phyloP scores from a whole-genome alignment of 2,329 filamentous ascomycete species.

The Proliferodiscus dingleyae region DNA sequence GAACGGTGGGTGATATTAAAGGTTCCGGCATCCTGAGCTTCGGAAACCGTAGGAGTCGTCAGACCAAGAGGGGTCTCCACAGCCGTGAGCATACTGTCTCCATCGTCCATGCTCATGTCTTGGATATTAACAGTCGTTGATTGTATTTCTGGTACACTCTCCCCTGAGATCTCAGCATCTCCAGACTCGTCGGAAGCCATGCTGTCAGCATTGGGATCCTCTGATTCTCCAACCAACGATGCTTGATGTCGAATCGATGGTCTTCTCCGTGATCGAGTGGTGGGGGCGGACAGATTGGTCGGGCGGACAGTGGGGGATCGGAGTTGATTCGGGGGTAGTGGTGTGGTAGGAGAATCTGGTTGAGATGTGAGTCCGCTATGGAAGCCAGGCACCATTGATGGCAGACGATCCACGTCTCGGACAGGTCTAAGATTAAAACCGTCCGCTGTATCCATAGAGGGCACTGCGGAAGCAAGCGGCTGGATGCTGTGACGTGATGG shows the following conservation, averaged over 20 bases:
- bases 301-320: slow-evolving; percentile 52
- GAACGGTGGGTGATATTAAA: slow-evolving; percentile 92
- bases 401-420: slow-evolving; percentile 75
- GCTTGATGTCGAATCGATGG: slow-evolving; percentile 87
- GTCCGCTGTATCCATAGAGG: slow-evolving; percentile 64
- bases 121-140: slow-evolving; percentile 73
- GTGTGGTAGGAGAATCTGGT: slow-evolving; percentile 85
- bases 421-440: slow-evolving; percentile 72
- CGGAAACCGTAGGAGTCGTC: slow-evolving; percentile 72
- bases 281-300: slow-evolving; percentile 47
- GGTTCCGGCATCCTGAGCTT: slow-evolving; percentile 77
- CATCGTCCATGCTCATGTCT: slow-evolving; percentile 71
- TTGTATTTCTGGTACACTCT: slow-evolving; percentile 75
- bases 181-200: slow-evolving; percentile 72
- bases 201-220: slow-evolving; percentile 82
- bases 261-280: slow-evolving; percentile 58
- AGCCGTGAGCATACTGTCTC: slow-evolving; percentile 70
- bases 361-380: slow-evolving; percentile 74
- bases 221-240: slow-evolving; percentile 78
- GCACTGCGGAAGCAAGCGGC: slow-evolving; percentile 61
- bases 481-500: slow-evolving; percentile 53
- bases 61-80: slow-evolving; percentile 68
- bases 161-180: slow-evolving; percentile 65
- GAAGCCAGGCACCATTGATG: slow-evolving; percentile 71
- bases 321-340: slow-evolving; percentile 62